Evolutionary conservation across 2,329 filamentous ascomycete species (phyloP), one percentile per base, ranked within the genome.

Genomic region (Fusarium sp.): DNA sequence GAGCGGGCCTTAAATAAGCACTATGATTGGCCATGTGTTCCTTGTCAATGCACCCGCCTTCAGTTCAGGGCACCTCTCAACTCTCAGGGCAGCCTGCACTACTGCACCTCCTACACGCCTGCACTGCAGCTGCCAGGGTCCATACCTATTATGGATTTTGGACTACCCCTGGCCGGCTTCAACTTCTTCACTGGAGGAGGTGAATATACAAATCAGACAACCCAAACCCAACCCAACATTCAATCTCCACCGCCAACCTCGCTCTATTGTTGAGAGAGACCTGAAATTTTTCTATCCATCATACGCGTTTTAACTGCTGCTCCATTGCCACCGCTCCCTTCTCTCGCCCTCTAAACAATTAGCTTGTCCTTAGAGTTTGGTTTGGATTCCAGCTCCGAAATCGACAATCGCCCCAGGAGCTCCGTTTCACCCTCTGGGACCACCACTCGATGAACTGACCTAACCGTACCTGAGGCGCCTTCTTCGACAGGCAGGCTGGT

Each of bases 161-260:
- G 49, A 32, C 46, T 70, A 64, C 69, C 71, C 71, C 68, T 73
- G 66, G 59, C 48, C 27, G 48, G 66, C 59, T 64, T 65, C 61
- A 74, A 72, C 58, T 68, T 63, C 62, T 43, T 37, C 40, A 30
- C 59, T 37, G 33, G 55, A 61, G 46, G 39, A 52, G 55, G 52
- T 49, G 62, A 67, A 59, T 55, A 46, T 48, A 52, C 43, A 58
- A 71, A 61, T 70, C 66, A 64, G 59, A 70, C 56, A 56, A 68
- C 54, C 44, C 44, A 30, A 58, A 20, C 23, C 56, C 47, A 50
- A 60, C 25, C 20, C 25, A 37, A 52, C 56, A 25, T 60, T 60
- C 62, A 69, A 62, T 57, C 67, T 56, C 71, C 71, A 73, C 67
- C 67, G 55, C 56, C 70, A 65, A 49, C 57, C 62, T 72, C 65